Percentiles rank a stretch among this genome's conserved stretches.
These are phyloP conservation scores for Chaetothyriales sp. DNA, from an alignment of 2,329 filamentous ascomycete species.

Conservation along the genomic window DNA sequence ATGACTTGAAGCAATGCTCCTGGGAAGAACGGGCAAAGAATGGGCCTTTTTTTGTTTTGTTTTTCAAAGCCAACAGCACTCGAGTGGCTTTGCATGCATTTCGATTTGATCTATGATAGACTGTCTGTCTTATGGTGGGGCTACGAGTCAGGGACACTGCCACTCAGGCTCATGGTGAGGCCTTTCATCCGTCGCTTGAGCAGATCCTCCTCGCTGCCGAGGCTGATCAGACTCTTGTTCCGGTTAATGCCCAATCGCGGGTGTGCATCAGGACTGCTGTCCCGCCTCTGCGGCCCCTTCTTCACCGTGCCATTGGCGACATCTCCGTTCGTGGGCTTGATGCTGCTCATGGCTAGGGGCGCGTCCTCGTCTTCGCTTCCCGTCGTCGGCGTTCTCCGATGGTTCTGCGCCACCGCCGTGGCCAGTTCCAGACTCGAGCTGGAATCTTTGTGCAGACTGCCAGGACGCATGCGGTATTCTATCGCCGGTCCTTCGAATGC, in stretches of 20 bases:
- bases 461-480: slow-evolving; percentile 18
- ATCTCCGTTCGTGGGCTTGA: slow-evolving; percentile 4
- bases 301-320: slow-evolving; percentile 2
- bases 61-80: not conserved
- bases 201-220: slow-evolving; percentile 45
- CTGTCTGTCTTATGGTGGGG: not conserved
- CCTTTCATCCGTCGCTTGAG: slow-evolving; percentile 43
- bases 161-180: slow-evolving; percentile 39
- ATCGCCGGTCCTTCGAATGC: slow-evolving; percentile 29
- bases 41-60: no score
- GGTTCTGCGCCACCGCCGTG: slow-evolving; percentile 4
- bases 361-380: slow-evolving; percentile 42
- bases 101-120: not conserved
- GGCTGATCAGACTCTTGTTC: slow-evolving; percentile 37
- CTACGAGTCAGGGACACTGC: slow-evolving; percentile 12
- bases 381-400: slow-evolving; percentile 23
- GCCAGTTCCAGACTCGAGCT: not conserved
- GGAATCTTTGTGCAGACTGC: slow-evolving; percentile 3
- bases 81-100: not conserved
- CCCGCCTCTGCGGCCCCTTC: slow-evolving; percentile 7
- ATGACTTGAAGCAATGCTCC: slow-evolving; percentile 5
- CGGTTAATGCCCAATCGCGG: slow-evolving; percentile 17
- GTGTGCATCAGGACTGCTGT: slow-evolving; percentile 12
- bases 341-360: slow-evolving; percentile 18
- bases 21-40: no score